These are phyloP conservation scores for Epichloe typhina DNA, from an alignment of 2,329 filamentous ascomycete species.

Conservation along the genomic window DNA sequence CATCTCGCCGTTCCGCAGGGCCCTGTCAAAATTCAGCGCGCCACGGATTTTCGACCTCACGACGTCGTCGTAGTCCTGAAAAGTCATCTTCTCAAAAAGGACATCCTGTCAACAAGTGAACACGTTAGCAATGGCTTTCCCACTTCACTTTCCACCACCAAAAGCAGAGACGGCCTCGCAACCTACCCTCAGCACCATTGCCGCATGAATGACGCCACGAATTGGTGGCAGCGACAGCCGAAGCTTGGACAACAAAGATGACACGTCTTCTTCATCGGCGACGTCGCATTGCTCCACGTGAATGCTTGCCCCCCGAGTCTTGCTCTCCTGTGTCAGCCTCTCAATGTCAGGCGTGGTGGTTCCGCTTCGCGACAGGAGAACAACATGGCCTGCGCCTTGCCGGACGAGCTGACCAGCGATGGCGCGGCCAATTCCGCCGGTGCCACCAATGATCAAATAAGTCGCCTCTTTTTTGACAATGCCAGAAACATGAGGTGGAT, in stretches of 20 bases:
- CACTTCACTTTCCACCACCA: no score
- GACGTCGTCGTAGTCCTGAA: conserved; percentile 32
- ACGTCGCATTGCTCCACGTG: conserved; percentile 37
- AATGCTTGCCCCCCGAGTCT: conserved; percentile 26
- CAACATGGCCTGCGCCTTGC: conserved; percentile 33
- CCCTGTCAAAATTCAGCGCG: conserved; percentile 40
- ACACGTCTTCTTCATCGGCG: conserved; percentile 20
- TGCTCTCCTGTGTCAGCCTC: conserved; percentile 25
- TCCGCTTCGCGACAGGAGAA: conserved; percentile 35
- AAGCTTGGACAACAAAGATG: conserved; percentile 13
- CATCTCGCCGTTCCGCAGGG: conserved; percentile 23
- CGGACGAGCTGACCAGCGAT: conserved; percentile 35
- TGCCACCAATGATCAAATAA: conserved; percentile 38
- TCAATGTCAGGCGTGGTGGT: conserved; percentile 26
- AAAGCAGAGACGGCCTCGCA: not conserved
- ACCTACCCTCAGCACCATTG: conserved; percentile 28
- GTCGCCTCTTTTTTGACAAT: conserved; percentile 27
- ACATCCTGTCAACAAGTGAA: conserved; percentile 22
- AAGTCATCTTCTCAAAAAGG: conserved; percentile 39
- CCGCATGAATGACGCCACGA: conserved; percentile 30
- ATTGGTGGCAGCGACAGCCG: conserved; percentile 22
- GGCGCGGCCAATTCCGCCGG: conserved; percentile 36
- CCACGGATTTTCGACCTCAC: conserved; percentile 38
- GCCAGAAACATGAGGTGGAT: conserved; percentile 5
- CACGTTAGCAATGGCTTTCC: not conserved